phyloP scores from a whole-genome alignment of 2,329 filamentous ascomycete genomes.

The Thermochaetoides dissita region DNA sequence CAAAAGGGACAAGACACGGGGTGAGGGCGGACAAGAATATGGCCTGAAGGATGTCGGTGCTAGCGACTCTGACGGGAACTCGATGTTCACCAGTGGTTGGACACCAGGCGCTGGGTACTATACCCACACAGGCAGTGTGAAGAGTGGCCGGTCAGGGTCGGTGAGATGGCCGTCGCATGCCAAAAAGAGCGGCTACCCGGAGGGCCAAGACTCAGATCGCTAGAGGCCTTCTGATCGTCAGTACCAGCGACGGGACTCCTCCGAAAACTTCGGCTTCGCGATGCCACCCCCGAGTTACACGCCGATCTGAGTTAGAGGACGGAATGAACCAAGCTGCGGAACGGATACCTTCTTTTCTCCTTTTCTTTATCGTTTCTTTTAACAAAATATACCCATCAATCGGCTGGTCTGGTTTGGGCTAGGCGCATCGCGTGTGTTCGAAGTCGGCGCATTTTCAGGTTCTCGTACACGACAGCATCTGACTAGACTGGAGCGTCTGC shows the following conservation, averaged over 20 bases:
- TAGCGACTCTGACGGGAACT: too few relatives aligned
- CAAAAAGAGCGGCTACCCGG: slow-evolving; percentile 15
- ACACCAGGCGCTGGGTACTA: too few relatives aligned
- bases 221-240: slow-evolving; percentile 9
- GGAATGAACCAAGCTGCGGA: neutral
- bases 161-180: slow-evolving; percentile 12
- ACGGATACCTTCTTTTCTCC: neutral
- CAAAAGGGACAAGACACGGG: slow-evolving; percentile 43
- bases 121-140: slow-evolving; percentile 9
- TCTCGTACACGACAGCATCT: too few relatives aligned
- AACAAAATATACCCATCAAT: slow-evolving; percentile 3
- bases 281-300: neutral
- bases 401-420: too few relatives aligned
- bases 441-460: too few relatives aligned
- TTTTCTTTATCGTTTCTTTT: slow-evolving; percentile 6
- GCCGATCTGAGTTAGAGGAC: slow-evolving; percentile 1
- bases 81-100: too few relatives aligned
- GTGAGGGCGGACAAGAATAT: slow-evolving; percentile 39
- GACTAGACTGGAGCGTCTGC: too few relatives aligned
- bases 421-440: too few relatives aligned
- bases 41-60: slow-evolving; percentile 3
- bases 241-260: neutral
- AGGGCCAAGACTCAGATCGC: slow-evolving; percentile 17
- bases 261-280: too few relatives aligned
- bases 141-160: slow-evolving; percentile 6